These are phyloP conservation scores for Chlorella sp. DNA, from an alignment of 139 green algal genomes.

Conservation along the genomic window DNA sequence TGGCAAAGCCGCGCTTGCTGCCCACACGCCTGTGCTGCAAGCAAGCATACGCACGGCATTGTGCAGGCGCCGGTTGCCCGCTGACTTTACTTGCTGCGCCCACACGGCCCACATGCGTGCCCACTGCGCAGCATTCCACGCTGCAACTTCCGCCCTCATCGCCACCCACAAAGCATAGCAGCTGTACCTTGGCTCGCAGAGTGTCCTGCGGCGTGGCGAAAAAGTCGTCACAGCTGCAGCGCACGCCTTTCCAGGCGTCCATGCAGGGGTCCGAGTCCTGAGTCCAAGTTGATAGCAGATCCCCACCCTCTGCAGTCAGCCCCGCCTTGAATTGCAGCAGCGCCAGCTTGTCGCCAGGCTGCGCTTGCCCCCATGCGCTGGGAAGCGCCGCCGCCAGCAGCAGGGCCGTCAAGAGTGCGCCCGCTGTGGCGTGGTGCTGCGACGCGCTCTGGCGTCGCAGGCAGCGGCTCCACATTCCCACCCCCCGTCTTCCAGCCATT, in stretches of 20 bases:
- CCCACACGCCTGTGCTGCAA: too few species aligned
- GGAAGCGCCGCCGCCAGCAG: not conserved
- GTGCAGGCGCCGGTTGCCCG: not conserved
- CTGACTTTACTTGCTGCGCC: not conserved
- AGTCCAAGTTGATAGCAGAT: constrained; percentile 47
- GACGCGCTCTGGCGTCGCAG: too few species aligned
- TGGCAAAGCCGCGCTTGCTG: too few species aligned
- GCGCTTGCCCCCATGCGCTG: not conserved
- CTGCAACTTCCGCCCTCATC: not conserved
- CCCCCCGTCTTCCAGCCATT: too few species aligned
- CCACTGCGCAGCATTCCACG: not conserved
- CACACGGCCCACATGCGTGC: not conserved
- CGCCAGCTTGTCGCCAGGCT: constrained; percentile 50
- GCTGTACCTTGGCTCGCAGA: not conserved
- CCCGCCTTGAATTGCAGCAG: constrained; percentile 55
- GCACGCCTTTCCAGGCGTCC: constrained; percentile 47
- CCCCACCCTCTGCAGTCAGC: constrained; percentile 23
- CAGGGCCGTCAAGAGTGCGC: not conserved
- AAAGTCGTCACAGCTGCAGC: constrained; percentile 45
- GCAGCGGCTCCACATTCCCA: too few species aligned
- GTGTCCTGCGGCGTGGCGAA: not conserved
- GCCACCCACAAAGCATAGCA: not conserved
- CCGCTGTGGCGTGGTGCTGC: not conserved
- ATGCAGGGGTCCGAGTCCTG: constrained; percentile 50
- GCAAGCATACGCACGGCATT: not conserved